Conservation (phyloP, 495 filamentous ascomycete species). For the Elasticomyces elasticus region DNA sequence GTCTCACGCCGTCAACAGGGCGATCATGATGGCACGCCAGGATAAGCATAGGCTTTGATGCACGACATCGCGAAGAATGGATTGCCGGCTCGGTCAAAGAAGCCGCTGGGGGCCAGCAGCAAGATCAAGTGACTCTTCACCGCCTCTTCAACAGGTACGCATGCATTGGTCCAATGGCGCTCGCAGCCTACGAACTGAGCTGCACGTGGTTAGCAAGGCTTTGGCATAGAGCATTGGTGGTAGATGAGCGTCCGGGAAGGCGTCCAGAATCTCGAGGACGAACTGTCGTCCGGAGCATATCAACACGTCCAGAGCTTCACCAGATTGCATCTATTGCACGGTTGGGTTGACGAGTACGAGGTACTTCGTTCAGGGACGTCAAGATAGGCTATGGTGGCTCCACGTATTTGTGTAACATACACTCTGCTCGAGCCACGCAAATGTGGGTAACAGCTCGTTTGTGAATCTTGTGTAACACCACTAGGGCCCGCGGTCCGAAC, state of each 20-base stretch:
- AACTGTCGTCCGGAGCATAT: background rate
- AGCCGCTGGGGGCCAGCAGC: background rate
- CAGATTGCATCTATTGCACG: background rate
- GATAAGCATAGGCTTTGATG: background rate
- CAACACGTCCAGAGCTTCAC: too few species aligned
- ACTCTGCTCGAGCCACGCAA: background rate
- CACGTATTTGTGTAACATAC: slow-evolving; percentile 9
- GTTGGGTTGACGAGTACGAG: background rate
- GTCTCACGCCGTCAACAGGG: background rate
- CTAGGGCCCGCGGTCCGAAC: background rate
- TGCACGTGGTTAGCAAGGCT: background rate
- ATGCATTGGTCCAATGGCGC: slow-evolving; percentile 1
- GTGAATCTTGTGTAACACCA: background rate
- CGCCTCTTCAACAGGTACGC: background rate
- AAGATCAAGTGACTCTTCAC: slow-evolving; percentile 5
- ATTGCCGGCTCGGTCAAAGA: background rate
- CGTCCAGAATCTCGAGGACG: background rate
- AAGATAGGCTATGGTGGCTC: slow-evolving; percentile 9
- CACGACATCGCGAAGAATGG: background rate
- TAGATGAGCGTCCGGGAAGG: background rate
- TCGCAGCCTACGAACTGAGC: background rate
- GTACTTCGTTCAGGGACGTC: slow-evolving; percentile 3
- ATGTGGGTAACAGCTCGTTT: background rate
- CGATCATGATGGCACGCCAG: background rate
- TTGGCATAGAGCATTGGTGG: too few species aligned